Evolutionary conservation across 257 asterid species (phyloP), one percentile per base, ranked within the genome.

Genomic region (Echium plantagineum): DNA sequence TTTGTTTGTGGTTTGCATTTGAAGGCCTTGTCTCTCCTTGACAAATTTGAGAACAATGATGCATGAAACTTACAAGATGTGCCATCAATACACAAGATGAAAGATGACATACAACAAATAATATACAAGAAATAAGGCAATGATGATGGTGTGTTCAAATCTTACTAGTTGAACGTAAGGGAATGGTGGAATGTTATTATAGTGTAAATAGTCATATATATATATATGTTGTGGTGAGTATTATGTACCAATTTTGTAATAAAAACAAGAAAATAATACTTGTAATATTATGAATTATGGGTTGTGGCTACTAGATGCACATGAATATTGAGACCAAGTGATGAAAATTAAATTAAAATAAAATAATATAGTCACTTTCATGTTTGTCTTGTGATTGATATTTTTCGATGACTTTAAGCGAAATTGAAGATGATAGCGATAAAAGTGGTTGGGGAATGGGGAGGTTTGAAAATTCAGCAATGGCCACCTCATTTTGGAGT

Each of bases 1-100:
- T 30, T 19, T 4, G 31, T 15, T 5, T 42, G 15, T 53, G 21
- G 42, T 32, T 65, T 57, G 66, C 54, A 15, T 21, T 69, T 65
- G 70, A 85, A 91, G 98, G 95, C 86, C 7, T 81, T 91, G 0
- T 82, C 95, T 26, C 97, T 91, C 46, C 68, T 91, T 80, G 98
- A 91, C 78, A 84, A 83, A 67, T 91, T 91, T 70, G 87, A 75
- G 2, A 94, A 81, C n/a, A 76, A 53, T 71, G 72, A 70, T 52
- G 38, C 80, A 54, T 75, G 32, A 53, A 68, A 28, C 32, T 51
- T 6, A 53, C 12, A 19, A 9, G 21, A 53, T 12, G 7, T 21
- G 9, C 57, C 2, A 21, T 21, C 26, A 19, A 21, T 35, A 35
- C 13, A 12, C 22, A 21, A 15, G 59, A 55, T 12, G 7, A 22